phyloP scores from a whole-genome alignment of 768 basidiomycete genomes.

The Naematelia aurantialba region DNA sequence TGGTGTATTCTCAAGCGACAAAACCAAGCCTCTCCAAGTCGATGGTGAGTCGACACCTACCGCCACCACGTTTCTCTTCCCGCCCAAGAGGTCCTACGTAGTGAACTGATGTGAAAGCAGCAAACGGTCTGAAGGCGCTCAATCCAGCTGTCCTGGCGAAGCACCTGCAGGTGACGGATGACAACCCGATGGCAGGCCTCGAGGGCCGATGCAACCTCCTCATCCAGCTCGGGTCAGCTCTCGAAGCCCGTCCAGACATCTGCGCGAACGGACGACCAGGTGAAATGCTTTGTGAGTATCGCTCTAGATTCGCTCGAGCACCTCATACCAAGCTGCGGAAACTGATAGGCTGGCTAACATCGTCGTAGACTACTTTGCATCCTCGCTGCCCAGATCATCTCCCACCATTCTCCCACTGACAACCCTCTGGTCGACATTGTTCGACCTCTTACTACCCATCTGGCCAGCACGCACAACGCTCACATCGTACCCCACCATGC shows the following conservation, averaged over 20 bases:
- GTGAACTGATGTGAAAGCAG: slow-evolving; percentile 51
- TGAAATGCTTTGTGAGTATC: slow-evolving; percentile 70
- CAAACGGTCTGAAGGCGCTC: slow-evolving; percentile 65
- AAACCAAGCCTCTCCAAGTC: slow-evolving; percentile 63
- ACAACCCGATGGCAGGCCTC: slow-evolving; percentile 85
- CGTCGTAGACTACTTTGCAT: slow-evolving; percentile 5
- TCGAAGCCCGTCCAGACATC: slow-evolving; percentile 62
- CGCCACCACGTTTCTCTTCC: background rate
- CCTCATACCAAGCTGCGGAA: background rate
- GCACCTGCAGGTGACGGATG: slow-evolving; percentile 70
- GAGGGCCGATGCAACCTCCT: slow-evolving; percentile 79
- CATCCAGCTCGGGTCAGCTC: slow-evolving; percentile 66
- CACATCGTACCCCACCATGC: slow-evolving; percentile 54
- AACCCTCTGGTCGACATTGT: slow-evolving; percentile 74
- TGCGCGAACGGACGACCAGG: slow-evolving; percentile 75
- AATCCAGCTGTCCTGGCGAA: slow-evolving; percentile 60
- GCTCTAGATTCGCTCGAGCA: background rate
- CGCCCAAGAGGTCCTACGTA: background rate
- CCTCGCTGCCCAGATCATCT: background rate
- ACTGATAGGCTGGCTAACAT: background rate
- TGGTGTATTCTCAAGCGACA: slow-evolving; percentile 74
- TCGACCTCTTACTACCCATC: slow-evolving; percentile 76
- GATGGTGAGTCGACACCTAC: slow-evolving; percentile 62
- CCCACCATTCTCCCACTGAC: slow-evolving; percentile 61
- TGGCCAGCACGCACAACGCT: slow-evolving; percentile 78